Evolutionary conservation across 768 basidiomycete species (phyloP), one percentile per base, ranked within the genome.

Genomic region (Mycena rebaudengoi): DNA sequence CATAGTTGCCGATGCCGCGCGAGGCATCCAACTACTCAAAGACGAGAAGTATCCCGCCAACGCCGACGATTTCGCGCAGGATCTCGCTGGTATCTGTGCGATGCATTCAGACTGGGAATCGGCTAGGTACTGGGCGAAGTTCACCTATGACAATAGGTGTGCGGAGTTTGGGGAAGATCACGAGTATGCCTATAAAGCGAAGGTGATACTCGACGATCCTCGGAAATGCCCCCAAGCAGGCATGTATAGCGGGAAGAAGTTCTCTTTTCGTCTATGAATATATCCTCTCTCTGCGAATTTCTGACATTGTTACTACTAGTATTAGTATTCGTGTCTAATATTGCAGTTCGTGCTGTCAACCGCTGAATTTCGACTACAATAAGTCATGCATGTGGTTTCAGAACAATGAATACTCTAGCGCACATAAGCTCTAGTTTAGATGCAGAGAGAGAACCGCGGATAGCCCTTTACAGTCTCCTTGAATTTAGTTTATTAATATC

Each of bases 91-190:
- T 16, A 37, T 69, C 13, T 72, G 69, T 29, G 57, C 71, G 21
- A 35, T 54, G 51, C 69, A 70, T 56, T 70, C 69, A 13, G 70
- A 71, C 54, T 70, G 72, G 72, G 67, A 64, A n/a, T 64, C 67
- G n/a, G 66, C 67, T 26, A 59, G 53, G 52, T 71, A 71, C 40
- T 71, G 67, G 72, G 69, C 69, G n/a, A 60, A 35, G 16, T 46
- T 60, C 21, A 41, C 48, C 25, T 70, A 69, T 37, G 70, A 70
- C 40, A 62, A 46, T n/a, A 33, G 64, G 25, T 62, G 59, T 25
- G 70, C 66, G 29, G 68, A 72, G 35, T 69, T 71, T 52, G 71
- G 68, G 4, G 48, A 30, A n/a, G 70, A 71, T 54, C 64, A 69
- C 56, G 52, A 59, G 16, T 64, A 63, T 48, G 43, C 66, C 10